Evolutionary conservation across 257 asterid genomes (phyloP).

Genomic region (Solanum chilense): DNA sequence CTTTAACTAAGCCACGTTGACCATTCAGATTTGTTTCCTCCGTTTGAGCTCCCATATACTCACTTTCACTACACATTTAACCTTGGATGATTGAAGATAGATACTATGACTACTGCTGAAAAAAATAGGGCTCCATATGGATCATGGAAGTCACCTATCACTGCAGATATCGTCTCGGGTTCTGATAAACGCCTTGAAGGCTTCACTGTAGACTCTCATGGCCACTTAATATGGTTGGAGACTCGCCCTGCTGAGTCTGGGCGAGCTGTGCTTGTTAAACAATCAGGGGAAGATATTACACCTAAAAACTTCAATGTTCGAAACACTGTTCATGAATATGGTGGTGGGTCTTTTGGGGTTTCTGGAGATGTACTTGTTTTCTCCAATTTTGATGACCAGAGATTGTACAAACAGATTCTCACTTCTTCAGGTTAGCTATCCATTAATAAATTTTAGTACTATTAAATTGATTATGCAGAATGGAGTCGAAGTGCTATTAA

Average conservation of each 20-base stretch:
- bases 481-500: neutral
- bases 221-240: neutral
- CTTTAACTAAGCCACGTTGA: no score
- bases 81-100: neutral
- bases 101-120: neutral
- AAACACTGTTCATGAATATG: neutral
- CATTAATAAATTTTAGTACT: neutral
- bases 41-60: neutral
- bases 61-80: neutral
- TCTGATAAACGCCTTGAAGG: neutral
- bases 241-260: neutral
- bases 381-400: conserved; percentile 1
- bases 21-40: neutral
- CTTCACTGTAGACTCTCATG: neutral
- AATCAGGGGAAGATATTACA: neutral
- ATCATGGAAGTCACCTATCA: neutral
- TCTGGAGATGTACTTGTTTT: neutral
- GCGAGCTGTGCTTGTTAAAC: neutral
- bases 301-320: neutral
- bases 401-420: neutral
- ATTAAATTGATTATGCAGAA: neutral
- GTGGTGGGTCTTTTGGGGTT: neutral
- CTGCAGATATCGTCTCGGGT: neutral
- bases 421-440: neutral
- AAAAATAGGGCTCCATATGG: neutral